phyloP scores from a whole-genome alignment of 805 yeast genomes.

The Candida golubevii region DNA sequence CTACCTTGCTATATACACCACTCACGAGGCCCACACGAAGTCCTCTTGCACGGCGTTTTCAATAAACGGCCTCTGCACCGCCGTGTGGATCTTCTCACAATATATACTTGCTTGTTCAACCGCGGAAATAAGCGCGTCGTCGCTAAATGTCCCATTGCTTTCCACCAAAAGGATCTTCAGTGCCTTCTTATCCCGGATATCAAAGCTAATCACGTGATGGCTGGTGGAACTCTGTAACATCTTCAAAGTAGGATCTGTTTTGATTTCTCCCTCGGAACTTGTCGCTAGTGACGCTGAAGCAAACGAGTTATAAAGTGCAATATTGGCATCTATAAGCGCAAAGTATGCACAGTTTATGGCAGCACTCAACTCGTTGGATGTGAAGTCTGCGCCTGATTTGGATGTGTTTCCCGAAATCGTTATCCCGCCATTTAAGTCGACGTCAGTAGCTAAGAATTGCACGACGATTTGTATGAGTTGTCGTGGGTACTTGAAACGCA shows the following conservation, averaged over 20 bases:
- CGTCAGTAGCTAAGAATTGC: slow-evolving; percentile 34
- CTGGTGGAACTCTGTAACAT: slow-evolving; percentile 46
- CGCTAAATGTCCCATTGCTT: slow-evolving; percentile 65
- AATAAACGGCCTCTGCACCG: slow-evolving; percentile 45
- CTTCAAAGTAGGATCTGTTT: slow-evolving; percentile 42
- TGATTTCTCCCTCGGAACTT: slow-evolving; percentile 24
- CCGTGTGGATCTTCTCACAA: slow-evolving; percentile 41
- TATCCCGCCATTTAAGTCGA: slow-evolving; percentile 13
- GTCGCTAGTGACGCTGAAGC: slow-evolving; percentile 46
- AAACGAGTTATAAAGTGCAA: slow-evolving; percentile 62
- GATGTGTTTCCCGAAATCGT: slow-evolving; percentile 14
- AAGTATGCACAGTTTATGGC: slow-evolving; percentile 69
- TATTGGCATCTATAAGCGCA: slow-evolving; percentile 78
- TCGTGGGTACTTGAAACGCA: slow-evolving; percentile 68
- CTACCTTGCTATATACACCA: not conserved
- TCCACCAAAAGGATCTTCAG: slow-evolving; percentile 63
- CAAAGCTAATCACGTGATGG: slow-evolving; percentile 63
- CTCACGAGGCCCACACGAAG: slow-evolving; percentile 51
- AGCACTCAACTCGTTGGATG: slow-evolving; percentile 55
- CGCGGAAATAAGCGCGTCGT: slow-evolving; percentile 47
- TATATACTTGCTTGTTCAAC: slow-evolving; percentile 50
- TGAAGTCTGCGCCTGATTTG: slow-evolving; percentile 22
- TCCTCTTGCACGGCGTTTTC: slow-evolving; percentile 47
- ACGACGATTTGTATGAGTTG: slow-evolving; percentile 48
- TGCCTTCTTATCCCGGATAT: slow-evolving; percentile 46